A percentile compares a stretch with the other conserved stretches of the same genome.
Evolutionary conservation across 1,139 yeast species (phyloP).

Genomic region (Yarrowia galli): DNA sequence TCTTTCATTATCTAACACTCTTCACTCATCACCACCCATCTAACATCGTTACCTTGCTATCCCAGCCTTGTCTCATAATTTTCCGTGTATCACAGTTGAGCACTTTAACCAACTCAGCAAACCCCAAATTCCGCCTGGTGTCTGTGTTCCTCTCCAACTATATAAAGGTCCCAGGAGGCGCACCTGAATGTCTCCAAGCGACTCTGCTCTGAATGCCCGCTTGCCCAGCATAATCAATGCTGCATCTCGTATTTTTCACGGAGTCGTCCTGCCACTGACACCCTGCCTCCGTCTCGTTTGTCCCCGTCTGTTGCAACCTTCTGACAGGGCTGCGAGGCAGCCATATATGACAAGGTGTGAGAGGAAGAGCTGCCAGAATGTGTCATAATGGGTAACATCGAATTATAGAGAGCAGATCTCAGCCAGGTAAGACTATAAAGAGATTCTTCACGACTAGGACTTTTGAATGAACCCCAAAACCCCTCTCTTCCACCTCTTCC

Average conservation of each 20-base stretch:
- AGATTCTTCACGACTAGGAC: no score
- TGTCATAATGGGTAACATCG: not conserved
- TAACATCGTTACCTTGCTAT: no score
- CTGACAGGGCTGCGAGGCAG: constrained; percentile 7
- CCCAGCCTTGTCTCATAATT: no score
- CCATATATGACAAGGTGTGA: constrained; percentile 2
- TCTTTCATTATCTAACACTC: no score
- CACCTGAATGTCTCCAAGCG: no score
- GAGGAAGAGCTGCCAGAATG: not conserved
- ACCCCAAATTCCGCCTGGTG: not conserved
- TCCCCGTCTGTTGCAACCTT: constrained; percentile 2
- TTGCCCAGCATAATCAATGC: constrained; percentile 14
- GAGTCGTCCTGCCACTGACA: not conserved
- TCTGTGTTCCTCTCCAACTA: not conserved
- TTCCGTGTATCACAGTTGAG: no score
- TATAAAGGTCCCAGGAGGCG: not conserved
- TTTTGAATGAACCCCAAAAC: not conserved
- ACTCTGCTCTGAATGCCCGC: not conserved
- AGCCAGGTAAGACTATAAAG: no score
- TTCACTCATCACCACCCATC: no score
- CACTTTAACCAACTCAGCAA: not conserved
- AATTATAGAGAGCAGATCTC: no score
- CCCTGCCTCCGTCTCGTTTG: not conserved
- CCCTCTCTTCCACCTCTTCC: not conserved
- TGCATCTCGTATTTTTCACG: constrained; percentile 1